Conservation (phyloP, 179 eudicot genomes). For the Silene noctiflora region DNA sequence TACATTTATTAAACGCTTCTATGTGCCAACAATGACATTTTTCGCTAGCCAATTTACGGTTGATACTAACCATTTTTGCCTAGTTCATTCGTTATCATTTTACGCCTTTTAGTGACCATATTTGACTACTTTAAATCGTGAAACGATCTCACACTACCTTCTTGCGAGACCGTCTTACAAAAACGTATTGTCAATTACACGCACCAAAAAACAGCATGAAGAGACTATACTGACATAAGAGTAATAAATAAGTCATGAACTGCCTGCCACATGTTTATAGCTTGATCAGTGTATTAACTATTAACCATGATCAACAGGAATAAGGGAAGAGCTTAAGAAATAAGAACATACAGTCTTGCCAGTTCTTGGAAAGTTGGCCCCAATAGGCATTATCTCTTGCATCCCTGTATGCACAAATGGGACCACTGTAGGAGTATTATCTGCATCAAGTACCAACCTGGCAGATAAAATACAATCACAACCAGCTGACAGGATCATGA, state of each 20-base stretch:
- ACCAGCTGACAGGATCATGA: neutral
- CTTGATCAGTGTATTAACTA: neutral
- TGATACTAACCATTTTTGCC: neutral
- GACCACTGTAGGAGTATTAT: slow-evolving; percentile 68
- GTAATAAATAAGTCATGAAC: neutral
- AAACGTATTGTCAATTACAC: too few relatives aligned
- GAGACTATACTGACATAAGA: neutral
- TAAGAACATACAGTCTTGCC: slow-evolving; percentile 66
- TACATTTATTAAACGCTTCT: neutral
- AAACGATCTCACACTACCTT: neutral
- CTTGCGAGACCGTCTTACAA: neutral
- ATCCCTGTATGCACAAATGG: slow-evolving; percentile 96
- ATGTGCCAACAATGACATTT: neutral
- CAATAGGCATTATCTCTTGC: slow-evolving; percentile 96
- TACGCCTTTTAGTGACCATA: neutral
- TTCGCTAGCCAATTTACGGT: neutral
- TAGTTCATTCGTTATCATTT: neutral
- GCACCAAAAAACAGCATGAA: neutral
- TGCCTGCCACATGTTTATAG: neutral
- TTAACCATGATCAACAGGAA: neutral
- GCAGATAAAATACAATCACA: neutral
- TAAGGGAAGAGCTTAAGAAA: slow-evolving; percentile 1
- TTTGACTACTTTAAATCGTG: neutral
- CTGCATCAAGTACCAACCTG: slow-evolving; percentile 88
- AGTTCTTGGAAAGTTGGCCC: slow-evolving; percentile 70